Percentiles rank a stretch among this genome's conserved stretches.
Evolutionary conservation across 352 stramenopile genomes (phyloP).

Genomic region (Lagenidium sp.): DNA sequence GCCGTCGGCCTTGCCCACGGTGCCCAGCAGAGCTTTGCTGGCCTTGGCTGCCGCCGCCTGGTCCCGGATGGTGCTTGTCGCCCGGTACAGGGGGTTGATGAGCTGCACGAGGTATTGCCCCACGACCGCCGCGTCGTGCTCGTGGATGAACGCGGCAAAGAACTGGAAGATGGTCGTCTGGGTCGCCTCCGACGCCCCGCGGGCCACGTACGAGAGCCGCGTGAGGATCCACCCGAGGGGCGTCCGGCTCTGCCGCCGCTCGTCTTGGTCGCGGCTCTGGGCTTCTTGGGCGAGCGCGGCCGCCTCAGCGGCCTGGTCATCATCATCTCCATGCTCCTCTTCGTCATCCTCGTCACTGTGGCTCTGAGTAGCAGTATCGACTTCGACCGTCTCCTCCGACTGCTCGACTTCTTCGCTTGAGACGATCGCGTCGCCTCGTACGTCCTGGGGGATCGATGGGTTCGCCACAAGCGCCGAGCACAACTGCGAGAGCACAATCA

Average conservation of each 20-base stretch:
- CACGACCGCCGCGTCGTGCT: constrained; percentile 35
- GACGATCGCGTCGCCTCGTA: constrained; percentile 18
- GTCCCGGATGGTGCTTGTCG: constrained; percentile 42
- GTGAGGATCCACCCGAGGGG: constrained; percentile 79
- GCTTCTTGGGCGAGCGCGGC: constrained; percentile 20
- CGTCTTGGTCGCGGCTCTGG: constrained; percentile 12
- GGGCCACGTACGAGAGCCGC: constrained; percentile 71
- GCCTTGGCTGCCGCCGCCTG: constrained; percentile 19
- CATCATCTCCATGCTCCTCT: constrained; percentile 10
- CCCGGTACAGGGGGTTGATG: constrained; percentile 77
- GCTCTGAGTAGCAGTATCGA: constrained; percentile 6
- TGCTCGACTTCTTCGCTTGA: constrained; percentile 11
- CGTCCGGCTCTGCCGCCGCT: constrained; percentile 49
- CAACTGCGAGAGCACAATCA: constrained; percentile 53
- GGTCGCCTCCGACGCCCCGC: constrained; percentile 38
- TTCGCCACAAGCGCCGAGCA: constrained; percentile 42
- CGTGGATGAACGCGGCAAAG: constrained; percentile 70
- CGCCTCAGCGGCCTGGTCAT: constrained; percentile 6
- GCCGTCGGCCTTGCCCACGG: background rate
- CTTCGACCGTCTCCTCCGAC: constrained; percentile 4
- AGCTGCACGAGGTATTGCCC: constrained; percentile 66
- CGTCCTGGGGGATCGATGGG: constrained; percentile 51
- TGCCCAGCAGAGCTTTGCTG: constrained; percentile 4
- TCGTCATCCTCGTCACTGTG: constrained; percentile 16
- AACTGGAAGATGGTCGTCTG: constrained; percentile 78